phyloP scores from a whole-genome alignment of 495 filamentous ascomycete species.

The Massariosphaeria phaeospora region DNA sequence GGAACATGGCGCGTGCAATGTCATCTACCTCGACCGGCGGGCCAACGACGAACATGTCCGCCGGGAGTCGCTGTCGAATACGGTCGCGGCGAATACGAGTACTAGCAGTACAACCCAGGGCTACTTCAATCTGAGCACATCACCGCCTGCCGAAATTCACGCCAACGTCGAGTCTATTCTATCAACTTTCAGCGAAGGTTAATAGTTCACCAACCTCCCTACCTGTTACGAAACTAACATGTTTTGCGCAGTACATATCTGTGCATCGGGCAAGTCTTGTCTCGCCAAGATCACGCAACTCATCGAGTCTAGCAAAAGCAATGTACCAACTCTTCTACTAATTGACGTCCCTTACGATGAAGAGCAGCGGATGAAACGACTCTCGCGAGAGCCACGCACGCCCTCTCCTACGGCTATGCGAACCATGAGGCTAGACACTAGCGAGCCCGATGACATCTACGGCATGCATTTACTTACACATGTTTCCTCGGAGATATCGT shows the following conservation, averaged over 20 bases:
- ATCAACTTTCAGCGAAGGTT: slow-evolving; percentile 38
- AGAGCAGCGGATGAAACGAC: slow-evolving; percentile 34
- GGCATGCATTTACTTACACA: slow-evolving; percentile 36
- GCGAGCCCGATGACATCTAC: slow-evolving; percentile 34
- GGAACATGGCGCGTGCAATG: slow-evolving; percentile 40
- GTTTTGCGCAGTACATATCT: slow-evolving; percentile 31
- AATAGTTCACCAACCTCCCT: neutral
- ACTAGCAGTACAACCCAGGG: slow-evolving; percentile 23
- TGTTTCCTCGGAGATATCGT: slow-evolving; percentile 35
- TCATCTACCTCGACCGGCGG: slow-evolving; percentile 38
- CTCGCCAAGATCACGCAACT: slow-evolving; percentile 34
- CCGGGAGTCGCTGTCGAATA: slow-evolving; percentile 30
- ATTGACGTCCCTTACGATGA: slow-evolving; percentile 40
- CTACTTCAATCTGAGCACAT: slow-evolving; percentile 31
- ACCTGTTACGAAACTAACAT: neutral
- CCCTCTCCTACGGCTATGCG: slow-evolving; percentile 31
- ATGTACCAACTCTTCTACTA: slow-evolving; percentile 31
- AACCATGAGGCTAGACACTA: slow-evolving; percentile 5
- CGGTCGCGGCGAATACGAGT: slow-evolving; percentile 26
- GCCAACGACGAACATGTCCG: slow-evolving; percentile 34
- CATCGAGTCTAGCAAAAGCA: slow-evolving; percentile 20
- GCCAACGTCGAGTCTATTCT: slow-evolving; percentile 34
- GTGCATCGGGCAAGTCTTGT: slow-evolving; percentile 28
- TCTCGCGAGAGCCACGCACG: slow-evolving; percentile 34
- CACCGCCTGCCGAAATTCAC: slow-evolving; percentile 27